Conservation (phyloP, 768 basidiomycete species). For the Boletus sensibilis region DNA sequence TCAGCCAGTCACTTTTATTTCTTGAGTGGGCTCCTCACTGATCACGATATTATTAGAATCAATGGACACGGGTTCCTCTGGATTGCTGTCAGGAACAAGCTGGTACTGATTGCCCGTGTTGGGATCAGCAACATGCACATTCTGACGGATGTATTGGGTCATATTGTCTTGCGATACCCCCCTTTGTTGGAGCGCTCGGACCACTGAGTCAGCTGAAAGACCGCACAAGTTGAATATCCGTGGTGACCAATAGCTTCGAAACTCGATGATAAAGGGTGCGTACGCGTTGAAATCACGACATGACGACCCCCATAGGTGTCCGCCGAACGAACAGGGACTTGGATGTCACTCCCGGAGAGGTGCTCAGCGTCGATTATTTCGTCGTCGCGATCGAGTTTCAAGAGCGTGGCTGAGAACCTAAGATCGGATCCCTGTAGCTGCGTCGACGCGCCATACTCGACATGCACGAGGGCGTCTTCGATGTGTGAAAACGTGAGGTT, state of each 20-base stretch:
- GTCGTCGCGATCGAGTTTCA: background rate
- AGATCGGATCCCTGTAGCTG: background rate
- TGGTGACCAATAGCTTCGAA: background rate
- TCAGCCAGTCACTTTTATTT: background rate
- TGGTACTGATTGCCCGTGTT: constrained; percentile 7
- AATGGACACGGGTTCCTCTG: background rate
- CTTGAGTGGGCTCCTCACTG: background rate
- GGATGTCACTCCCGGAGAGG: background rate
- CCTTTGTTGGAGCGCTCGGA: background rate
- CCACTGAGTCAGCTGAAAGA: background rate
- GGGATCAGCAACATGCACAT: constrained; percentile 1
- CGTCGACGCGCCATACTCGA: background rate
- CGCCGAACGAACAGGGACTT: background rate
- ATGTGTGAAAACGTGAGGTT: constrained; percentile 4
- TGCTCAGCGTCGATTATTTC: background rate
- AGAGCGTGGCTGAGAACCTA: constrained; percentile 1
- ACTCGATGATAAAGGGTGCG: background rate
- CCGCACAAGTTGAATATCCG: background rate
- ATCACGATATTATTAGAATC: constrained; percentile 2
- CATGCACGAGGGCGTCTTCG: background rate
- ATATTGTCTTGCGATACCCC: constrained; percentile 7
- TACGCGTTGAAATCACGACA: constrained; percentile 1
- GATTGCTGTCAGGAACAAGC: background rate
- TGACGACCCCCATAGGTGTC: background rate
- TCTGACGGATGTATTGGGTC: constrained; percentile 4